Percentiles rank a stretch among this genome's conserved stretches.
Evolutionary conservation across 2,329 filamentous ascomycete genomes (phyloP).

Genomic region (Chaetomium globosum): DNA sequence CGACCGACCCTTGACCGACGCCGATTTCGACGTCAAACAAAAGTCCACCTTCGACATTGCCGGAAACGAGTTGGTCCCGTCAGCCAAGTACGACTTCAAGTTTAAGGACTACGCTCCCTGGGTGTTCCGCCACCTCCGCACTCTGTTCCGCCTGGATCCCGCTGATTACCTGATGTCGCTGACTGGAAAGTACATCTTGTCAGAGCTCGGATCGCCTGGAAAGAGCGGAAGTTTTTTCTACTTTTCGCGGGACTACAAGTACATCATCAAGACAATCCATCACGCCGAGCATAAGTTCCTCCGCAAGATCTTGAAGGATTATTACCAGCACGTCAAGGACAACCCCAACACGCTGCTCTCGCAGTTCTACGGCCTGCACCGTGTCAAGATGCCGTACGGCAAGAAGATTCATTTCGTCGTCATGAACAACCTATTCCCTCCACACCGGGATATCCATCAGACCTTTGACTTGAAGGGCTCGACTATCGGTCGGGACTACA

Average conservation of each 20-base stretch:
- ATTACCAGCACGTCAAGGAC: constrained; percentile 87
- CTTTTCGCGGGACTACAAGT: constrained; percentile 98
- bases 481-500: constrained; percentile 88
- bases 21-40: constrained; percentile 90
- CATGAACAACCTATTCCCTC: constrained; percentile 99
- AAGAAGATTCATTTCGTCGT: constrained; percentile 99
- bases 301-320: constrained; percentile 81
- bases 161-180: constrained; percentile 98
- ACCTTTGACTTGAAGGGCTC: constrained; percentile 98
- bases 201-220: constrained; percentile 92
- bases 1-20: constrained; percentile 84
- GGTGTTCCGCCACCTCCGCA: constrained; percentile 92
- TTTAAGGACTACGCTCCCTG: constrained; percentile 99
- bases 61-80: constrained; percentile 94
- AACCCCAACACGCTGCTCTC: constrained; percentile 97
- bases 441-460: constrained; percentile 94
- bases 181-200: constrained; percentile 97
- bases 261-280: constrained; percentile 99
- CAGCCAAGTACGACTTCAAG: constrained; percentile 99
- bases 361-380: constrained; percentile 95
- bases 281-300: constrained; percentile 90
- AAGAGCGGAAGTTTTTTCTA: constrained; percentile 99
- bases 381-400: constrained; percentile 97
- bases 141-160: constrained; percentile 87
- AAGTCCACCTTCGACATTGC: constrained; percentile 99